Evolutionary conservation across 192 early-diverging fungal species (phyloP).

Genomic region (Entophlyctis luteolus): DNA sequence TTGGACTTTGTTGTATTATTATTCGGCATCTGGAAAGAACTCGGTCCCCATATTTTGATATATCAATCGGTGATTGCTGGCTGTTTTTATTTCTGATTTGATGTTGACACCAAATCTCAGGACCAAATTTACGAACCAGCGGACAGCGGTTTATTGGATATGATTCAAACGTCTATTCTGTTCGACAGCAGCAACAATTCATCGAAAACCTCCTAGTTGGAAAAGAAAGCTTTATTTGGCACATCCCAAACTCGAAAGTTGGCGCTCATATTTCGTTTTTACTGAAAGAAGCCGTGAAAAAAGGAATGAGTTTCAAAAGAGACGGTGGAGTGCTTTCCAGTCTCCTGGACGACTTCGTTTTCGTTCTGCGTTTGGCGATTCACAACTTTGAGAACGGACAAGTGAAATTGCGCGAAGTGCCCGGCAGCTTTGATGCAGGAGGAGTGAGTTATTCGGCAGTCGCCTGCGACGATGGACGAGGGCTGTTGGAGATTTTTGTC

Average conservation of each 20-base stretch:
- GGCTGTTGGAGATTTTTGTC: background rate
- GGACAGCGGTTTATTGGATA: slow-evolving; percentile 35
- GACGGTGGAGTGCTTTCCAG: background rate
- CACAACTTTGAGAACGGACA: background rate
- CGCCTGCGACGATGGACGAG: background rate
- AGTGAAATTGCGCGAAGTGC: background rate
- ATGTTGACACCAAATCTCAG: too few species aligned
- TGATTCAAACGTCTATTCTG: background rate
- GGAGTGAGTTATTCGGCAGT: background rate
- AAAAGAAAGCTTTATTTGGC: background rate
- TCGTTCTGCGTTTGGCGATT: background rate
- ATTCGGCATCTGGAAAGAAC: slow-evolving; percentile 19
- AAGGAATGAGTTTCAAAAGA: background rate
- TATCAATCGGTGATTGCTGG: slow-evolving; percentile 29
- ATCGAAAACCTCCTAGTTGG: background rate
- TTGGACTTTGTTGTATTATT: slow-evolving; percentile 32
- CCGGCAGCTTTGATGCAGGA: background rate
- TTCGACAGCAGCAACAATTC: background rate
- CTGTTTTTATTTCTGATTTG: too few species aligned
- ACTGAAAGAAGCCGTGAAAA: background rate
- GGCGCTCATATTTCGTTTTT: background rate
- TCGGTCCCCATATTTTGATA: slow-evolving; percentile 30
- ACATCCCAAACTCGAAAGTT: slow-evolving; percentile 10
- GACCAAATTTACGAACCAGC: slow-evolving; percentile 31
- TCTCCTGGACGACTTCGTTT: background rate